These are phyloP conservation scores for Amyloporia xantha DNA, from an alignment of 768 basidiomycete genomes.

Conservation along the genomic window DNA sequence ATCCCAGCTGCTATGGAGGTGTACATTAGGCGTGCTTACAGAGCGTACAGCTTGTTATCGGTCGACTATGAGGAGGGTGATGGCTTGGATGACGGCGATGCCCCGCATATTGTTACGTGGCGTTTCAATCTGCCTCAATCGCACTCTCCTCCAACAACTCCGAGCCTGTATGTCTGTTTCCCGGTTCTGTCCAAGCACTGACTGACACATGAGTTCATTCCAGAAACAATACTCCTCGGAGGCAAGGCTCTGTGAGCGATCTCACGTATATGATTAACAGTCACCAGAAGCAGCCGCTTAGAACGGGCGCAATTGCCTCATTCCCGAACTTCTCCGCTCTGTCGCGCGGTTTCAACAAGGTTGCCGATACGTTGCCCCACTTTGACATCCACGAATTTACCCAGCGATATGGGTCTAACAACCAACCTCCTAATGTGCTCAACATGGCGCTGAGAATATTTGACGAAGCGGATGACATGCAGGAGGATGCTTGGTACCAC, in stretches of 20 bases:
- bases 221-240: slow-evolving; percentile 33
- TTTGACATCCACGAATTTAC: slow-evolving; percentile 68
- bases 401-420: slow-evolving; percentile 66
- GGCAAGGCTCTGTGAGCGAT: slow-evolving; percentile 93
- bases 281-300: slow-evolving; percentile 82
- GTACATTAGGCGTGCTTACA: slow-evolving; percentile 92
- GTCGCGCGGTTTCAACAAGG: slow-evolving; percentile 65
- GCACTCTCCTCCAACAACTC: slow-evolving; percentile 81
- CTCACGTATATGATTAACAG: slow-evolving; percentile 87
- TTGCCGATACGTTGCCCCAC: slow-evolving; percentile 64
- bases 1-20: slow-evolving; percentile 84
- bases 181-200: too few species aligned
- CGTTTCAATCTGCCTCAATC: slow-evolving; percentile 91
- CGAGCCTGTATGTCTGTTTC: slow-evolving; percentile 32
- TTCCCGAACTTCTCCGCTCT: slow-evolving; percentile 73
- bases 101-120: slow-evolving; percentile 81
- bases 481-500: slow-evolving; percentile 72
- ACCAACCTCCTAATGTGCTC: slow-evolving; percentile 85
- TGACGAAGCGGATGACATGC: slow-evolving; percentile 68
- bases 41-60: slow-evolving; percentile 84
- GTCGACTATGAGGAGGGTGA: slow-evolving; percentile 96
- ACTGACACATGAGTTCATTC: background rate
- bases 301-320: slow-evolving; percentile 87
- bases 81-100: slow-evolving; percentile 74
- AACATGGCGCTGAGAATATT: slow-evolving; percentile 91